phyloP scores from a whole-genome alignment of 2,329 filamentous ascomycete genomes.

The Colletotrichum falcatum region DNA sequence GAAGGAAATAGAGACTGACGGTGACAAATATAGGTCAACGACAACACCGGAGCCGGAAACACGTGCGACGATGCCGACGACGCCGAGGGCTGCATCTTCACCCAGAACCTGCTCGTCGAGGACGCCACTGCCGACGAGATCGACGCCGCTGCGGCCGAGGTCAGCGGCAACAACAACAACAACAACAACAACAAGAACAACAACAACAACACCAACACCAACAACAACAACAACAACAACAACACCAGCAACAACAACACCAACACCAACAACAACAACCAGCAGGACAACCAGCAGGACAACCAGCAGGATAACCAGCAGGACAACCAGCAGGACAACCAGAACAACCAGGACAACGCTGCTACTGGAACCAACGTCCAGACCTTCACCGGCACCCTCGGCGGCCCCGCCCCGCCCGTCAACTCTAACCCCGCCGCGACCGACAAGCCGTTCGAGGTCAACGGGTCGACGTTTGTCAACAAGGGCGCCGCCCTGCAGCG shows the following conservation, averaged over 20 bases:
- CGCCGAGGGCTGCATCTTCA: slow-evolving; percentile 66
- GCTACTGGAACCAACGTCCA: slow-evolving; percentile 53
- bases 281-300: slow-evolving; percentile 8
- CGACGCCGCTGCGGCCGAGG: slow-evolving; percentile 58
- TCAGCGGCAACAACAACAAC: slow-evolving; percentile 46
- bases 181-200: slow-evolving; percentile 5
- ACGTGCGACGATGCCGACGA: slow-evolving; percentile 63
- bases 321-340: too few species aligned
- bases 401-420: slow-evolving; percentile 58
- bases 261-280: background rate
- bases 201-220: background rate
- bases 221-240: slow-evolving; percentile 3
- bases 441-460: slow-evolving; percentile 63
- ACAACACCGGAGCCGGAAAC: slow-evolving; percentile 47
- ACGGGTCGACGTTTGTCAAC: slow-evolving; percentile 66
- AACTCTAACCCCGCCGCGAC: slow-evolving; percentile 49
- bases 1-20: background rate
- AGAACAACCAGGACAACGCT: slow-evolving; percentile 18
- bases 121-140: slow-evolving; percentile 66
- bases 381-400: slow-evolving; percentile 58
- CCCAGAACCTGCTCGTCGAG: slow-evolving; percentile 62
- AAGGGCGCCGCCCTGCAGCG: slow-evolving; percentile 60
- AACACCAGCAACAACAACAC: slow-evolving; percentile 45
- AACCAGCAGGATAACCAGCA: too few species aligned
- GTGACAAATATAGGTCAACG: slow-evolving; percentile 14